A percentile compares a stretch with the other conserved stretches of the same genome.
Evolutionary conservation across 2,329 filamentous ascomycete species (phyloP).

Genomic region (Colletotrichum euphorbiae): DNA sequence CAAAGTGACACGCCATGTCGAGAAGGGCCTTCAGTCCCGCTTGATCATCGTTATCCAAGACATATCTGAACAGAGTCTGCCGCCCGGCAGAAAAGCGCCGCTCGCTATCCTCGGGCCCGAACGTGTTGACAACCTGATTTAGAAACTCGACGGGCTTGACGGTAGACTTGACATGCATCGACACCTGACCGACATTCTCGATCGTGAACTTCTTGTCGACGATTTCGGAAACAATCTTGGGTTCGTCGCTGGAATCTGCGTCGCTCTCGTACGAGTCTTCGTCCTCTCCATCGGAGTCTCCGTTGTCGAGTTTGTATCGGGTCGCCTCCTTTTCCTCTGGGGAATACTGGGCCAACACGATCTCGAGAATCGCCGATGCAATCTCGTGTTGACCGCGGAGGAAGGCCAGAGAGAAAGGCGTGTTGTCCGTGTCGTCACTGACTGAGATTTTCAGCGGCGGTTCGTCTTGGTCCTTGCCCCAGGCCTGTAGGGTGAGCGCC

Average conservation of each 20-base stretch:
- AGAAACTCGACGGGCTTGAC: conserved; percentile 67
- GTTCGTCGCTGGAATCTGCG: conserved; percentile 51
- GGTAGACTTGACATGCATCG: conserved; percentile 74
- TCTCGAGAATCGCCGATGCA: conserved; percentile 76
- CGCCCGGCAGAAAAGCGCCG: conserved; percentile 28
- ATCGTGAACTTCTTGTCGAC: conserved; percentile 78
- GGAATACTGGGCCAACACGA: conserved; percentile 75
- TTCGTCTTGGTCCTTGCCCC: conserved; percentile 64
- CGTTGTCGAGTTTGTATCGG: conserved; percentile 59
- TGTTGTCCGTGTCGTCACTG: conserved; percentile 61
- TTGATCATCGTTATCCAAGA: conserved; percentile 65
- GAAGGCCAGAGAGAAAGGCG: conserved; percentile 76
- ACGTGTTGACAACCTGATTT: conserved; percentile 50
- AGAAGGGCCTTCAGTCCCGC: conserved; percentile 67
- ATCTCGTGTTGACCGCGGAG: conserved; percentile 72
- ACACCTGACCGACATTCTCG: conserved; percentile 78
- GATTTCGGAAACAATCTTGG: conserved; percentile 63
- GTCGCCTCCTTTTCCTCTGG: conserved; percentile 64
- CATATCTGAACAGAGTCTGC: conserved; percentile 55
- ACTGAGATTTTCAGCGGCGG: conserved; percentile 74
- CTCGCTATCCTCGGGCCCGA: conserved; percentile 48
- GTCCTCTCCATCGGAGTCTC: conserved; percentile 52
- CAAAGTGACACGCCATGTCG: conserved; percentile 62
- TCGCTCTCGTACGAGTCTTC: conserved; percentile 48
- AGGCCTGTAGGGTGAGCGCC: conserved; percentile 69